Evolutionary conservation across 2,329 filamentous ascomycete species (phyloP), one percentile per base, ranked within the genome.

Genomic region (Aspergillus transmontanensis): DNA sequence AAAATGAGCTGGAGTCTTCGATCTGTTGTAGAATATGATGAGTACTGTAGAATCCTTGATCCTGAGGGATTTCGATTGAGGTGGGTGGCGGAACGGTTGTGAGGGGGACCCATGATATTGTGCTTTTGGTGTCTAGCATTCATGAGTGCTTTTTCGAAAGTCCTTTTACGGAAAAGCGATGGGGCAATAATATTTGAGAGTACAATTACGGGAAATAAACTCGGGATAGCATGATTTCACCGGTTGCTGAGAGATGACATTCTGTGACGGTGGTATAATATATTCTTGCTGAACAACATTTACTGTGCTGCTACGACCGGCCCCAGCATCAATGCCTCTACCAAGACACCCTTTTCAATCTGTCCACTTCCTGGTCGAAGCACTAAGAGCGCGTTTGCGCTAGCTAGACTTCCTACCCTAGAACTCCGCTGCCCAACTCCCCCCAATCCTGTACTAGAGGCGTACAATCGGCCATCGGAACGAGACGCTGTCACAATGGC

Each of bases 321-420:
- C 3, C 87, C 87, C 89, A 98, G 93, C 72, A 98, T 75, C 71
- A 97, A 79, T 11, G 93, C 94, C 65, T 94, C 88, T 4, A 93
- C 88, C 71, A 83, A 87, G 58, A 86, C 80, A 0, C 93, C 93
- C 74, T 90, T 91, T 54, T 81, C 83, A 60, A 93, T 73, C n/a
- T 82, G 83, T 6, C 87, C 88, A 39, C 68, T 70, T 12, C 77
- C 78, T 4, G 76, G 69, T 45, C 69, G 71, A 32, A 88, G 82
- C 2, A 90, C 91, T 28, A 98, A 79, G 71, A 99, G 78, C 4
- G 91, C 93, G 81, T 99, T 99, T 3, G 95, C 94, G 23, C 90
- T 89, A 65, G 90, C 91, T 69, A 98, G 83, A 77, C 94, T 98
- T 0, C 93, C 93, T 2, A 99, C 93, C 65, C 89, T 87, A 19